Conservation (phyloP, 2,329 filamentous ascomycete species). For the Colletotrichum sp. region DNA sequence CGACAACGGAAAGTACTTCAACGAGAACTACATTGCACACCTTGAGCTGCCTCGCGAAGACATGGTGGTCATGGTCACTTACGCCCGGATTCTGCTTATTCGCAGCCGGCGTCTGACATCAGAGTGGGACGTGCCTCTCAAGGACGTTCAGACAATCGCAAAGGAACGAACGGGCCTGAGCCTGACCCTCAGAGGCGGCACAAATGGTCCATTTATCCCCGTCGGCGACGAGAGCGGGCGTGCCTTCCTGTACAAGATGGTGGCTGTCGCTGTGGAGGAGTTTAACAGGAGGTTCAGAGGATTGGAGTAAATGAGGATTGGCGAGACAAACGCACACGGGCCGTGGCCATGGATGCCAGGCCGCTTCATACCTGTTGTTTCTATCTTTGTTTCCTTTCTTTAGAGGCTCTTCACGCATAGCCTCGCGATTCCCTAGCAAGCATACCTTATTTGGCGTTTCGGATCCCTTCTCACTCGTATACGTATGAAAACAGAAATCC, state of each 20-base stretch:
- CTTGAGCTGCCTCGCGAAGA: conserved; percentile 89
- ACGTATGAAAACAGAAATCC: not conserved
- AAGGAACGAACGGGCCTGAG: conserved; percentile 96
- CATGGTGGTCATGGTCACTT: conserved; percentile 89
- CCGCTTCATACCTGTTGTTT: not conserved
- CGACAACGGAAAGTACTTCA: conserved; percentile 97
- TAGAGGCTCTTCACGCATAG: not conserved
- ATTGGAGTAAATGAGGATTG: conserved; percentile 32
- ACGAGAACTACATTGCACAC: conserved; percentile 96
- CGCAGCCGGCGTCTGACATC: conserved; percentile 83
- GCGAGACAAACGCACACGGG: not conserved
- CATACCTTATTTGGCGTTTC: not conserved
- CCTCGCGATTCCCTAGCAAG: conserved; percentile 1
- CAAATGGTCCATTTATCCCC: conserved; percentile 93
- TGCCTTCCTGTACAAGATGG: conserved; percentile 68
- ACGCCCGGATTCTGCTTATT: conserved; percentile 86
- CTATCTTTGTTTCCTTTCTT: not conserved
- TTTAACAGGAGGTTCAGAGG: conserved; percentile 67
- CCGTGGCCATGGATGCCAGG: not conserved
- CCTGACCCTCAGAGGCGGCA: conserved; percentile 85
- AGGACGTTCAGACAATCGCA: conserved; percentile 94
- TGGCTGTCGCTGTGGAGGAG: conserved; percentile 70
- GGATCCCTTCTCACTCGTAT: not conserved
- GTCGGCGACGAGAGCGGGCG: conserved; percentile 84
- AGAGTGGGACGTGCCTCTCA: conserved; percentile 96